Percentiles rank a stretch among this genome's conserved stretches.
Evolutionary conservation across 148 eudicot genomes (phyloP).

Genomic region (Arctostaphylos glauca): DNA sequence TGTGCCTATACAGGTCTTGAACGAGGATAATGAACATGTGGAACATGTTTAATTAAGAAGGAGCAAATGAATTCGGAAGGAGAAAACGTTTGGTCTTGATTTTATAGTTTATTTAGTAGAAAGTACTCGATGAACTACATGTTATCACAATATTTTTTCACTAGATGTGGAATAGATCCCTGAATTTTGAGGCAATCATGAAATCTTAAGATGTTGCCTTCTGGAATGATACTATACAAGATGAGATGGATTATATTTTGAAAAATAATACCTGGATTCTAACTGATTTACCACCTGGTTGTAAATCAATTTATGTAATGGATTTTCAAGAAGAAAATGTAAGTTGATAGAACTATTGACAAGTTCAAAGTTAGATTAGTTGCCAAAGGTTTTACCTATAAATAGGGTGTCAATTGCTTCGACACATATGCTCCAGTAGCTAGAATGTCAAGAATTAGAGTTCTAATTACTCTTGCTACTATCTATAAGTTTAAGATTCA

Average conservation of each 20-base stretch:
- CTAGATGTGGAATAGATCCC: not conserved
- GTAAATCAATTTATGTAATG: too few relatives aligned
- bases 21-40: not conserved
- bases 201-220: too few relatives aligned
- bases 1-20: too few relatives aligned
- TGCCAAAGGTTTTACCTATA: not conserved
- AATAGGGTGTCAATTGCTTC: not conserved
- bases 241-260: slow-evolving; percentile 8
- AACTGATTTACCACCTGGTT: too few relatives aligned
- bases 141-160: too few relatives aligned
- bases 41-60: not conserved
- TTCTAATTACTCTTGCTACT: too few relatives aligned
- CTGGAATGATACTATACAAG: slow-evolving; percentile 4
- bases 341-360: not conserved
- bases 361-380: slow-evolving; percentile 4
- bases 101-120: too few relatives aligned
- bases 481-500: too few relatives aligned
- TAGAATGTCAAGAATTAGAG: not conserved
- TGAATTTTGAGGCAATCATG: not conserved
- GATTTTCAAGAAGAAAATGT: too few relatives aligned
- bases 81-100: too few relatives aligned
- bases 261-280: not conserved
- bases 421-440: not conserved
- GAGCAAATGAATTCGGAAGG: too few relatives aligned
- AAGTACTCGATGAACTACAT: too few relatives aligned